Base-by-base conservation (phyloP, 2,329 filamentous ascomycete species). In the Pseudogymnoascus sp. region DNA sequence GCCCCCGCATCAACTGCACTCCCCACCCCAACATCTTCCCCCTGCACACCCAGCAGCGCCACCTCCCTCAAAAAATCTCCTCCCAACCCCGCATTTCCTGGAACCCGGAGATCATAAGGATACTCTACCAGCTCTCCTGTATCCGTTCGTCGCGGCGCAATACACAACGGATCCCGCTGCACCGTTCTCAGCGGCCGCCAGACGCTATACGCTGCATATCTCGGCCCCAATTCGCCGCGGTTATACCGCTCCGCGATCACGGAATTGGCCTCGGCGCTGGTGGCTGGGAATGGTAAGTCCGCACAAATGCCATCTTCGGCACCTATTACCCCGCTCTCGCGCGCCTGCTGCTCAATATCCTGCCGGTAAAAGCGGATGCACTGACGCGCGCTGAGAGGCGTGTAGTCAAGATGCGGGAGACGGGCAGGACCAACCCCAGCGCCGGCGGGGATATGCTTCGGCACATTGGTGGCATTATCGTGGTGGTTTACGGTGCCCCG, bases 1-100 rank as follows among this genome's bases (percentile, higher is more conserved):
- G 5, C 12, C 23, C 43, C 37, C 38, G 16, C 43, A 21, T 49
- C 60, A 46, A 34, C 43, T 2, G 8, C 12, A 21, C 7, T 11
- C 6, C 7, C 5, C 18, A 4, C 37, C 16, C 12, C 25, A 1
- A n/a, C 16, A 9, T 34, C 49, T 5, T 62, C 38, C 12, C 38
- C n/a, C 18, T 42, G 60, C 2, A 62, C 60, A 31, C 60, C 60
- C 34, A 62, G 5, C 14, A 62, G 16, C 7, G 60, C 38, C 38
- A 42, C 60, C 18, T 62, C 60, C 6, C 43, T 16, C 38, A 62
- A 31, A 53, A 62, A 62, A 18, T 62, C 60, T 23, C 60, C 60
- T 34, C 37, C 37, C 25, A 62, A n/a, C 7, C 53, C 60, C 21
- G 31, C 14, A 42, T 42, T 9, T 8, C 60, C 60, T 7, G 14